Conservation (phyloP, 805 yeast species). For the Yamadazyma scolyti region DNA sequence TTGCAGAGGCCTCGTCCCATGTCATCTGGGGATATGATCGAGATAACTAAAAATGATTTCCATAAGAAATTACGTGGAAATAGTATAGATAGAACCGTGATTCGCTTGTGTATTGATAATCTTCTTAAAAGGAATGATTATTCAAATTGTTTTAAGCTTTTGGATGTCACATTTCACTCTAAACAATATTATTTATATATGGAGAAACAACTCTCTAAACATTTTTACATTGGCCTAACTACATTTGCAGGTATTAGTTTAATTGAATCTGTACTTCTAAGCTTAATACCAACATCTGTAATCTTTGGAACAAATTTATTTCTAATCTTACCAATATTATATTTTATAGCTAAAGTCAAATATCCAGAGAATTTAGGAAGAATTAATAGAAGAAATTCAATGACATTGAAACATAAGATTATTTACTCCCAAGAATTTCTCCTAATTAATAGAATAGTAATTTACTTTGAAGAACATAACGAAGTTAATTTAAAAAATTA, state of each 20-base stretch:
- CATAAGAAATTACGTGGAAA: not conserved
- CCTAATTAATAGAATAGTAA: conserved; percentile 29
- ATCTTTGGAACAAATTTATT: too few species aligned
- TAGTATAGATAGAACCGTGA: conserved; percentile 4
- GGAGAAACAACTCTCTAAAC: not conserved
- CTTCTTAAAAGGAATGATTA: conserved; percentile 26
- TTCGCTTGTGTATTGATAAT: conserved; percentile 13
- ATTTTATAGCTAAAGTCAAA: conserved; percentile 7
- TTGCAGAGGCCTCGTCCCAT: not conserved
- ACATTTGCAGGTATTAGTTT: conserved; percentile 1
- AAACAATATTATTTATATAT: not conserved
- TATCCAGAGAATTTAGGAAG: conserved; percentile 19
- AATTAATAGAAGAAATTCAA: conserved; percentile 37
- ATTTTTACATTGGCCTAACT: not conserved
- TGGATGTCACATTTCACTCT: conserved; percentile 14
- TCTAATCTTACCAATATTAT: too few species aligned
- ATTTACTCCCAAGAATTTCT: conserved; percentile 29
- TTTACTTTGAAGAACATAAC: conserved; percentile 39
- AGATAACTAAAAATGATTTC: not conserved
- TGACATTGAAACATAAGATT: conserved; percentile 19
- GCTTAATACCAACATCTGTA: not conserved
- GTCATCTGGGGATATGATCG: conserved; percentile 2
- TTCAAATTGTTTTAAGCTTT: conserved; percentile 19
- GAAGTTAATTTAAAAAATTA: conserved; percentile 39
- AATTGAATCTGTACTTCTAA: conserved; percentile 1